Conservation (phyloP, 805 yeast genomes). For the Candida sonorensis region DNA sequence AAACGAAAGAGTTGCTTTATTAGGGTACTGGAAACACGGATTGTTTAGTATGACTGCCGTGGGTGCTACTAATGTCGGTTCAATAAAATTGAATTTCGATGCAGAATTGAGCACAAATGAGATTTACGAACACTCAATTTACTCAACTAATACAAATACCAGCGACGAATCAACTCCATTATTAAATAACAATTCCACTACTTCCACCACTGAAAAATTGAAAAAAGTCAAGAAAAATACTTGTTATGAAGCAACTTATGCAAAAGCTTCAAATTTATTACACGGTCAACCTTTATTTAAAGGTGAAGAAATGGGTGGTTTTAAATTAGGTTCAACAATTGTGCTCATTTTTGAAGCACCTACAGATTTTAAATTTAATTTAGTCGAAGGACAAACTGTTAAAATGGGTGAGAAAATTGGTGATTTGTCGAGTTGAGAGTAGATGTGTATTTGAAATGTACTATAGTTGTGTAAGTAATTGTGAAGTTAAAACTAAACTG, state of each 20-base stretch:
- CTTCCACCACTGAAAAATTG: not conserved
- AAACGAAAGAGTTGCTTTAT: constrained; percentile 90
- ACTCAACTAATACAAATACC: constrained; percentile 8
- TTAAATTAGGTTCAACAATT: constrained; percentile 93
- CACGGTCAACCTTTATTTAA: constrained; percentile 85
- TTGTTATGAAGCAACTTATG: constrained; percentile 91
- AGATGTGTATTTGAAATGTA: not conserved
- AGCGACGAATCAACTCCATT: not conserved
- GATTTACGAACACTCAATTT: constrained; percentile 45
- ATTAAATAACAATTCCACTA: not conserved
- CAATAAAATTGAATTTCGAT: constrained; percentile 87
- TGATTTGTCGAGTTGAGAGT: constrained; percentile 6
- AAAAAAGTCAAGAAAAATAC: constrained; percentile 57
- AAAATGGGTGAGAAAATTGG: constrained; percentile 84
- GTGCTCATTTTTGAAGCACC: constrained; percentile 97
- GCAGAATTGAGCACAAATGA: constrained; percentile 82
- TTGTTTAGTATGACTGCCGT: constrained; percentile 98
- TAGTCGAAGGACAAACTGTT: constrained; percentile 68
- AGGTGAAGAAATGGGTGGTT: constrained; percentile 97
- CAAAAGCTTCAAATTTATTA: constrained; percentile 63
- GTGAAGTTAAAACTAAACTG: too few species aligned
- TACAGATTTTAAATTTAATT: constrained; percentile 58
- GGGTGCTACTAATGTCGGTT: constrained; percentile 98
- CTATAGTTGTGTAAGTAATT: too few species aligned
- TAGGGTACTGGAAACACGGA: constrained; percentile 96